Conservation (phyloP, 139 green algal species). For the Edaphochlamys debaryana region DNA sequence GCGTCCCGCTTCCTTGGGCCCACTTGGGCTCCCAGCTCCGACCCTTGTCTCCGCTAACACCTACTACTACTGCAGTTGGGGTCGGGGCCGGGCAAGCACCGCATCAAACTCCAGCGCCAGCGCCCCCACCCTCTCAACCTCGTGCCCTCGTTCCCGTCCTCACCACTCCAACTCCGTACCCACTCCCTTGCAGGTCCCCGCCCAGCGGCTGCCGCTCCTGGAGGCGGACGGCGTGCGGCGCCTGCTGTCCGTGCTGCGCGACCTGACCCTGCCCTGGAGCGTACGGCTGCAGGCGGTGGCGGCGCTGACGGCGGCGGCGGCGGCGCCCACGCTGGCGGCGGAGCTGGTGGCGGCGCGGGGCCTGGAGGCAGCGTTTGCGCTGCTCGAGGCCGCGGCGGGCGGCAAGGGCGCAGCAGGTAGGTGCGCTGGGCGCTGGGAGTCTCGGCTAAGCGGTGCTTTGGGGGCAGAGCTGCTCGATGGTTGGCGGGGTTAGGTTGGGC, state of each 20-base stretch:
- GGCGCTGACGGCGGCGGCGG: neutral
- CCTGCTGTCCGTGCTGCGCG: neutral
- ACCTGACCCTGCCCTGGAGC: slow-evolving; percentile 13
- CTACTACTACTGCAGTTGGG: too few relatives aligned
- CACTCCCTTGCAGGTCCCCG: neutral
- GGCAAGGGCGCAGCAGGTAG: neutral
- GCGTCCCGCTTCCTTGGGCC: too few relatives aligned
- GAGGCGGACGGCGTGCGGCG: slow-evolving; percentile 1
- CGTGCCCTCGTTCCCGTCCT: neutral
- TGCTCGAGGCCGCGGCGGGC: neutral
- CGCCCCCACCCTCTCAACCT: too few relatives aligned
- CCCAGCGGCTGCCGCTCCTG: slow-evolving; percentile 1
- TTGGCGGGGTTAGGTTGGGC: too few relatives aligned
- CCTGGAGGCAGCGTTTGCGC: neutral
- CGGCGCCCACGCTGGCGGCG: neutral
- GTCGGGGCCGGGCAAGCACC: too few relatives aligned
- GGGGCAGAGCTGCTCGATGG: too few relatives aligned
- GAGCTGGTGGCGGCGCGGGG: neutral
- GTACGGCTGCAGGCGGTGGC: neutral
- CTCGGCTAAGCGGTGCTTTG: too few relatives aligned
- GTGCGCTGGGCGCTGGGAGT: too few relatives aligned
- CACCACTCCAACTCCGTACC: neutral
- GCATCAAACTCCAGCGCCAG: too few relatives aligned
- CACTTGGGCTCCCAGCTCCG: too few relatives aligned
- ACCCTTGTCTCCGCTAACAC: too few relatives aligned